Percentiles rank a stretch among this genome's conserved stretches.
Conservation (phyloP, 2,329 filamentous ascomycete species). For the Apiospora malaysiana region DNA sequence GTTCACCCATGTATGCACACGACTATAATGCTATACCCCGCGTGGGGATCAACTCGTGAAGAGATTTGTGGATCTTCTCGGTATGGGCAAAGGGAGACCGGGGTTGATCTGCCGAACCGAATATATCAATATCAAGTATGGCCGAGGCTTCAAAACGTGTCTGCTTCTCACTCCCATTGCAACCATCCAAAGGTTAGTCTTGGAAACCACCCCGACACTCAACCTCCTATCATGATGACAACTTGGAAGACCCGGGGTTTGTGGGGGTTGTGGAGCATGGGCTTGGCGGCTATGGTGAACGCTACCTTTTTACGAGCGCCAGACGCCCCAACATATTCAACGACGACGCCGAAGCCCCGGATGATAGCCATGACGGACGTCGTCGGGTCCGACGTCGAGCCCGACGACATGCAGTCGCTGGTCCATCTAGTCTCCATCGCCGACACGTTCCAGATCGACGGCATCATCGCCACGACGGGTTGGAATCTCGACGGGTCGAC, state of each 20-base stretch:
- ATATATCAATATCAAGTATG: no score
- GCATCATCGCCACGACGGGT: constrained; percentile 1
- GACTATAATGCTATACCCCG: neutral
- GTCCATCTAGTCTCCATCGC: neutral
- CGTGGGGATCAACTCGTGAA: neutral
- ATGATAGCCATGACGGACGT: constrained; percentile 18
- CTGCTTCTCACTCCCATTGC: neutral
- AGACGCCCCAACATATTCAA: neutral
- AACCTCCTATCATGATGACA: no score
- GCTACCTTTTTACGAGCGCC: neutral
- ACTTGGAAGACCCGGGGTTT: neutral
- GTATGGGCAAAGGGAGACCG: neutral
- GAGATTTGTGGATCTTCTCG: neutral
- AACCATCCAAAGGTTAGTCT: neutral
- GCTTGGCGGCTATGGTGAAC: neutral
- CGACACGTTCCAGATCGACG: constrained; percentile 17
- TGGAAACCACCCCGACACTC: no score
- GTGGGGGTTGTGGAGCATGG: neutral
- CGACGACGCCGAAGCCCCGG: neutral
- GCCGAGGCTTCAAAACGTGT: neutral
- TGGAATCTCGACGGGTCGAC: constrained; percentile 1
- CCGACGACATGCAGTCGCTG: constrained; percentile 11
- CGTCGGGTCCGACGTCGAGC: constrained; percentile 4
- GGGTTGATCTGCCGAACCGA: neutral
- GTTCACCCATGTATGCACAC: neutral